phyloP scores from a whole-genome alignment of 2,329 filamentous ascomycete genomes.

The Pyricularia grisea region DNA sequence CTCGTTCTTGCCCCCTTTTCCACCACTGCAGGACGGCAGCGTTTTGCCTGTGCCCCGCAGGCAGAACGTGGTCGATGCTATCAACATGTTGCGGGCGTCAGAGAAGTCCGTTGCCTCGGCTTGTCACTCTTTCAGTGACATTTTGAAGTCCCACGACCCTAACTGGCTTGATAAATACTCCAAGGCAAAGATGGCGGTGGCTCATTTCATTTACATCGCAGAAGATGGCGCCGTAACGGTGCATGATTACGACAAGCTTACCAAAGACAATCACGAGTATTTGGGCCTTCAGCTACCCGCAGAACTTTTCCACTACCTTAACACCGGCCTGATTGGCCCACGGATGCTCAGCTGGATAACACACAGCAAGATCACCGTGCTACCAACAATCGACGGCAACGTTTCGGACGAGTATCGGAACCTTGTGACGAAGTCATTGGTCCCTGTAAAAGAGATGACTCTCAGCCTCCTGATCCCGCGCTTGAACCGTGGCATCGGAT shows the following conservation, averaged over 20 bases:
- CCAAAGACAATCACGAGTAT: constrained; percentile 79
- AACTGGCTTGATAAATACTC: constrained; percentile 81
- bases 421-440: constrained; percentile 65
- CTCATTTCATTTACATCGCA: constrained; percentile 78
- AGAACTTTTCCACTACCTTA: constrained; percentile 85
- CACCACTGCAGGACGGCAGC: constrained; percentile 56
- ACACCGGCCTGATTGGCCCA: constrained; percentile 69
- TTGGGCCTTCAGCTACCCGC: constrained; percentile 83
- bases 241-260: constrained; percentile 62
- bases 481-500: constrained; percentile 74
- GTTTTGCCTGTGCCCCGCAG: constrained; percentile 37
- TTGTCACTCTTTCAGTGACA: constrained; percentile 71
- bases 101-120: constrained; percentile 62
- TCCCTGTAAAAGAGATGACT: constrained; percentile 65
- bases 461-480: constrained; percentile 70
- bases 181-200: constrained; percentile 74
- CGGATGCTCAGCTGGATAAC: constrained; percentile 76
- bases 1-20: constrained; percentile 69
- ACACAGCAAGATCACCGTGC: constrained; percentile 66
- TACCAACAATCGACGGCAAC: constrained; percentile 78
- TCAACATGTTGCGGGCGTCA: constrained; percentile 65
- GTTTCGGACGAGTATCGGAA: constrained; percentile 71
- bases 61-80: constrained; percentile 62
- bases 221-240: constrained; percentile 69
- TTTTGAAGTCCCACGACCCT: constrained; percentile 59